Base-by-base conservation (phyloP, 225 moss, liverwort and hornwort species). In the Sphagnum contortum region DNA sequence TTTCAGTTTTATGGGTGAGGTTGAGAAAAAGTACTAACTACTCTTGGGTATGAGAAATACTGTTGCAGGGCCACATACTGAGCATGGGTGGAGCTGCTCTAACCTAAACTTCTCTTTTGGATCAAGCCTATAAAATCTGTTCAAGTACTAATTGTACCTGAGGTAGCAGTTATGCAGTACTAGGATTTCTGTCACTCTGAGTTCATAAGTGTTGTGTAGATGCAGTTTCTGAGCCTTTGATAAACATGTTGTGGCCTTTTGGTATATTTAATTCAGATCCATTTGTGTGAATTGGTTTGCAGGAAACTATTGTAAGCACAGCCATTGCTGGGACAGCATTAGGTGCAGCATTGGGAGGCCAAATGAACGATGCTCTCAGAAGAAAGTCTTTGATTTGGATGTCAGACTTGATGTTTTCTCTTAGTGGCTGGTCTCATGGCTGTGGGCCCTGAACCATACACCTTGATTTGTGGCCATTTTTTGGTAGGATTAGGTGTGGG, bases 231-330 rank as follows among this genome's bases (percentile, higher is more conserved):
- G 29, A 29, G 29, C 29, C 29, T 29, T 29, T 29, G 0, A 29
- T 29, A 29, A 29, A 29, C 29, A 29, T 29, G 29, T 29, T 29
- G 29, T 6, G 52, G 52, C 52, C 9, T 52, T 52, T 9, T 52
- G 52, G 7, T 52, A 6, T 52, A 6, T 52, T 9, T 52, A 5
- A 9, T 9, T 52, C 52, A 52, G 6, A 9, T 9, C 9, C 44
- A 2, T 61, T 44, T n/a, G 11, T 61, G n/a, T 13, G 58, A 13
- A 13, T 13, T n/a, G 63, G 29, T 60, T 66, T 59, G 48, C 79
- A 92, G 89, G 92, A 88, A 70, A 79, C 81, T 14, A 92, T 92
- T 52, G 89, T 92, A 48, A 92, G 92, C 77, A 92, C 76, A 74
- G 92, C 92, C 14, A 83, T 92, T 4, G 92, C 87, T 4, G 92